Evolutionary conservation across 169 alveolate species (phyloP).

Genomic region (Neospora caninum): DNA sequence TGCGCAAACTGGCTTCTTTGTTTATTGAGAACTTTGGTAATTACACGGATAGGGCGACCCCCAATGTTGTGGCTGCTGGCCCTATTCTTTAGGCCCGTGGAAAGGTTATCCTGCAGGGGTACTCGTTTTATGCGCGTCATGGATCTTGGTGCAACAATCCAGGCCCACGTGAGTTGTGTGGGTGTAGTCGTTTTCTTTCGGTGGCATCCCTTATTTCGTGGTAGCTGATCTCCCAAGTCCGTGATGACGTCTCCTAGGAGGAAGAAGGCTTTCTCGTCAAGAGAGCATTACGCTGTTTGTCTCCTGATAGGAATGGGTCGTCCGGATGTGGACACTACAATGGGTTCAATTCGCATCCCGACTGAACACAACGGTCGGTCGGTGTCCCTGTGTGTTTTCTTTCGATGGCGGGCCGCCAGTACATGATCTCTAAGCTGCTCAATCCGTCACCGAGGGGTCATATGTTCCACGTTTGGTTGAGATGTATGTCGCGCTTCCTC

Average conservation of each 20-base stretch:
- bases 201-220: neutral
- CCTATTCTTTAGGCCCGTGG: slow-evolving; percentile 20
- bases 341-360: no score
- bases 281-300: neutral
- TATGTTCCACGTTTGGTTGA: no score
- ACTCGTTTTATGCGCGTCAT: neutral
- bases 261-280: neutral
- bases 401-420: no score
- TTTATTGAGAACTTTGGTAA: slow-evolving; percentile 59
- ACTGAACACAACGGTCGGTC: no score
- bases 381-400: no score
- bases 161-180: neutral
- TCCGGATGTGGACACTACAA: neutral
- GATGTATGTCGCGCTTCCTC: no score
- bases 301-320: neutral
- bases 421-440: no score
- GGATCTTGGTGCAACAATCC: neutral
- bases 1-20: slow-evolving; percentile 45
- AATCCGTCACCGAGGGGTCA: no score
- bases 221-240: neutral
- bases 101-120: neutral
- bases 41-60: slow-evolving; percentile 55
- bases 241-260: neutral
- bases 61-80: slow-evolving; percentile 62
- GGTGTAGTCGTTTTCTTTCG: neutral